Base-by-base conservation (phyloP, 306 rosid species). In the Cucumis melo region DNA sequence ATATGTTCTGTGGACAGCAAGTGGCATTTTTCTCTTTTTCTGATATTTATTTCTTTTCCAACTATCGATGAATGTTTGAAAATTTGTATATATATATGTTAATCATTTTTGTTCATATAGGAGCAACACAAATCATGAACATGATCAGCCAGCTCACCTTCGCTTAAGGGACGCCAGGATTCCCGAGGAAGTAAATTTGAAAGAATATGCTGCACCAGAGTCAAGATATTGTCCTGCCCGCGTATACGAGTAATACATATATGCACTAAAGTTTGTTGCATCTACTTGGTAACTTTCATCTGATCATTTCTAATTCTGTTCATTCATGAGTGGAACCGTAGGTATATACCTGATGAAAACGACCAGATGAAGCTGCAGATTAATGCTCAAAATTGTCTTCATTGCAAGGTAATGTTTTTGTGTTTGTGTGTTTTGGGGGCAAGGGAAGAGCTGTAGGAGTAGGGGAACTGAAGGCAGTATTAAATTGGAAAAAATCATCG, bases 51-150 rank as follows among this genome's bases (percentile, higher is more conserved):
- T 7, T 50, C 41, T 4, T 68, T 80, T 78, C 29, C 73, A 48
- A 75, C 21, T 63, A 73, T 79, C 78, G 82, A 80, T 77, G 62
- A 5, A 68, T 34, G 46, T 67, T 71, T 62, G 34, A 77, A 32
- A 76, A 23, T 72, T 17, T 74, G 13, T 71, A 8, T 48, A 23
- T 70, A 19, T 4, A 59, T 38, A 65, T 65, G 17, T 65, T 19
- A 38, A 65, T 17, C 39, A 19, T 23, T 44, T 50, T 34, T 63
- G 57, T 42, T 29, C 79, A 10, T 78, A 75, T 67, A 94, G 98
- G 92, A 94, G 98, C 93, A 94, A 90, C 84, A 94, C 98, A 82
- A 94, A 94, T 86, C 98, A 94, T 81, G 98, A 91, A 32, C 96
- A 91, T 71, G 98, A 94, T 82, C 98, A 94, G 83, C 97, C 97